phyloP scores from a whole-genome alignment of 495 filamentous ascomycete genomes.

The Trichoderma asperelloides region DNA sequence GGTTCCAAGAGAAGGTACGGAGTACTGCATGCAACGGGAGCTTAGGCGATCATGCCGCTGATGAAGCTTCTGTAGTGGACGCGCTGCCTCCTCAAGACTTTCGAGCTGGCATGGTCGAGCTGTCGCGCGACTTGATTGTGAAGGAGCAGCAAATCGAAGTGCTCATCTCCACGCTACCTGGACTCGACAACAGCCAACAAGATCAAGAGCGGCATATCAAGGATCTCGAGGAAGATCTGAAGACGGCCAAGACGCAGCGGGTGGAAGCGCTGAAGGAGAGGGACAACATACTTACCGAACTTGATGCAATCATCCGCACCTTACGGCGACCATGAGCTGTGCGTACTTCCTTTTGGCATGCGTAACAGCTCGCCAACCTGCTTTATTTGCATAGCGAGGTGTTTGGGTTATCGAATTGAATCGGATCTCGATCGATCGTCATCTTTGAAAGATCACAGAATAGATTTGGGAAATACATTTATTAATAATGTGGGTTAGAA shows the following conservation, averaged over 20 bases:
- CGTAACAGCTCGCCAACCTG: neutral
- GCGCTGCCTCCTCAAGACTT: constrained; percentile 60
- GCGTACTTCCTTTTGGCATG: neutral
- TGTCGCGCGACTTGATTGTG: constrained; percentile 77
- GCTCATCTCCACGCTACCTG: constrained; percentile 74
- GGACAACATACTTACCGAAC: constrained; percentile 52
- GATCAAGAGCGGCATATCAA: constrained; percentile 70
- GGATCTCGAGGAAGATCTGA: constrained; percentile 68
- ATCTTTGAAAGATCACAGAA: neutral
- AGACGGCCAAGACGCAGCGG: constrained; percentile 62
- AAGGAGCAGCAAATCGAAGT: constrained; percentile 94
- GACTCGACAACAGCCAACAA: constrained; percentile 72
- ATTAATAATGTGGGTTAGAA: neutral
- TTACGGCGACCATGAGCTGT: constrained; percentile 40
- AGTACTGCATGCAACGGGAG: neutral
- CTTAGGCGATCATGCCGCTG: neutral
- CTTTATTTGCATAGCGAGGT: neutral
- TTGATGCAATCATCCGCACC: constrained; percentile 58
- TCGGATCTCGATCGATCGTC: neutral
- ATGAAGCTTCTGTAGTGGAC: constrained; percentile 30
- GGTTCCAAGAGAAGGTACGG: constrained; percentile 29
- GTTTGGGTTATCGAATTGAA: constrained; percentile 6
- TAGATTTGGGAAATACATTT: neutral
- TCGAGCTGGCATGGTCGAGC: constrained; percentile 61
- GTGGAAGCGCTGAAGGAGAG: constrained; percentile 61